These are phyloP conservation scores for Sedum album DNA, from an alignment of 164 flowering plant genomes.

Conservation along the genomic window DNA sequence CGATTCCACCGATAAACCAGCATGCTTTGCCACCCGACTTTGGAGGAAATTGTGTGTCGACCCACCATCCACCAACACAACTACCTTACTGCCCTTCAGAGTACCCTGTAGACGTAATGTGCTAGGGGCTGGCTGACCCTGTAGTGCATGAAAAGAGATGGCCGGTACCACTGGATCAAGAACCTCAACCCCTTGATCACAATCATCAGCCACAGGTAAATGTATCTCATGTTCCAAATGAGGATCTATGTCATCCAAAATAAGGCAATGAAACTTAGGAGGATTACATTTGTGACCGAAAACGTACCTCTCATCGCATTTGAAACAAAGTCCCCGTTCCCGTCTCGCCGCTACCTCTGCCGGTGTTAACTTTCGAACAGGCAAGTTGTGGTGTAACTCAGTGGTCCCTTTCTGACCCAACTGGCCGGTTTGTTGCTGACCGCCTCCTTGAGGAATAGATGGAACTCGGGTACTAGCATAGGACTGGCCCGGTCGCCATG, in stretches of 20 bases:
- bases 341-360: background rate
- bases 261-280: conserved; percentile 5
- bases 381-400: background rate
- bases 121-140: background rate
- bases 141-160: background rate
- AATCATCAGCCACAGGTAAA: background rate
- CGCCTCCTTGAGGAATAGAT: background rate
- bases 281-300: background rate
- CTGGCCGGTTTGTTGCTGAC: background rate
- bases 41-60: background rate
- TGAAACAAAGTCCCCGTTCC: background rate
- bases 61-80: background rate
- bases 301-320: background rate
- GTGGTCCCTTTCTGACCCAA: background rate
- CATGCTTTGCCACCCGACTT: background rate
- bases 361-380: background rate
- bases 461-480: background rate
- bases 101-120: background rate
- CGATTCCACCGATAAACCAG: background rate
- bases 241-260: background rate
- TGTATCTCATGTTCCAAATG: background rate
- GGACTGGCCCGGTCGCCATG: background rate
- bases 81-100: background rate
- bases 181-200: no score
- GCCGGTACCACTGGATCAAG: background rate